Evolutionary conservation across 2,329 filamentous ascomycete species (phyloP).

Genomic region (Knufia petricola): DNA sequence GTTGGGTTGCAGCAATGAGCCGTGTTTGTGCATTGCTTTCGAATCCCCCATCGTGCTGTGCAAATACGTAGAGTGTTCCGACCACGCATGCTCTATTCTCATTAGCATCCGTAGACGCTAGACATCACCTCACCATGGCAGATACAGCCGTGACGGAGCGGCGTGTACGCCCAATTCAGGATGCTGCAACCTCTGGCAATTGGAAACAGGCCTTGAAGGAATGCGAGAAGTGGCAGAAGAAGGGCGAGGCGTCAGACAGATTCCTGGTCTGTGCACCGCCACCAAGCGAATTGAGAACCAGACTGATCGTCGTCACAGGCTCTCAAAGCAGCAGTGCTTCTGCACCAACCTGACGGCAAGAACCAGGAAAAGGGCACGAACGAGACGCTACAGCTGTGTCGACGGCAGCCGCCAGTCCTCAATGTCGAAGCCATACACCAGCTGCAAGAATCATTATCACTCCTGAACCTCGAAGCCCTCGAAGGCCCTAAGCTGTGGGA

Average conservation of each 20-base stretch:
- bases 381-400: slow-evolving; percentile 36
- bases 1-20: background rate
- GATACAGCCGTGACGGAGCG: slow-evolving; percentile 20
- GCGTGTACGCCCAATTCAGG: slow-evolving; percentile 41
- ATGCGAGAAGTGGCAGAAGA: slow-evolving; percentile 46
- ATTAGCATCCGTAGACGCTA: background rate
- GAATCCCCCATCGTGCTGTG: background rate
- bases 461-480: slow-evolving; percentile 28
- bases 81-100: background rate
- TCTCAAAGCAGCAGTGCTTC: slow-evolving; percentile 22
- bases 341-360: slow-evolving; percentile 31
- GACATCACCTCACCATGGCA: slow-evolving; percentile 14
- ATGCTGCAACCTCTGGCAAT: slow-evolving; percentile 39
- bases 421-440: slow-evolving; percentile 38
- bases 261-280: slow-evolving; percentile 19
- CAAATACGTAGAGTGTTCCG: background rate
- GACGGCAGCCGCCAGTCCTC: slow-evolving; percentile 33
- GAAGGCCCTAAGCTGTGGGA: slow-evolving; percentile 36
- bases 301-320: slow-evolving; percentile 13
- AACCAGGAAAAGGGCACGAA: slow-evolving; percentile 35
- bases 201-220: slow-evolving; percentile 42
- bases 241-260: slow-evolving; percentile 37
- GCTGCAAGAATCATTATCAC: slow-evolving; percentile 32
- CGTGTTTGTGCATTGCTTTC: background rate
- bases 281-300: background rate